phyloP scores from a whole-genome alignment of 148 eudicot genomes.

The Tetragonia tetragonoides region DNA sequence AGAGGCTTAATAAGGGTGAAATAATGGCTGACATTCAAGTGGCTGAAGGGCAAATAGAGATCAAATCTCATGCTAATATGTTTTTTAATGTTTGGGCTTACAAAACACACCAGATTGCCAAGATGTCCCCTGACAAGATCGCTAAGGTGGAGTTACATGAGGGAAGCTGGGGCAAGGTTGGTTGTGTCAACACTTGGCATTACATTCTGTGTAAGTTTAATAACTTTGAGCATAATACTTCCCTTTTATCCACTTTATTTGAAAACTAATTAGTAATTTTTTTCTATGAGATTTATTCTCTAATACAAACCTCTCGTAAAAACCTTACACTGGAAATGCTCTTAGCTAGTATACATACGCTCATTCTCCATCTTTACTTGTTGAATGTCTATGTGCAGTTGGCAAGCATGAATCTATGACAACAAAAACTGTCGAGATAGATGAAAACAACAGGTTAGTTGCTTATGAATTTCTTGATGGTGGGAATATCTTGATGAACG shows the following conservation, averaged over 20 bases:
- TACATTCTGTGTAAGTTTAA: slow-evolving; percentile 11
- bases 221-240: too few relatives aligned
- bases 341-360: too few relatives aligned
- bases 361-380: too few relatives aligned
- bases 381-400: background rate
- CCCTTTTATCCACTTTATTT: too few relatives aligned
- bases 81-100: background rate
- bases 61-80: background rate
- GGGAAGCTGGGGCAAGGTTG: slow-evolving; percentile 6
- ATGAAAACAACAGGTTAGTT: background rate
- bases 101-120: background rate
- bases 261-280: too few relatives aligned
- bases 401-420: background rate
- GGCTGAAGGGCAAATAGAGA: slow-evolving; percentile 3
- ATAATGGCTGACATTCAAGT: background rate
- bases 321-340: too few relatives aligned
- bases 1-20: too few relatives aligned
- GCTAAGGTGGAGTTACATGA: background rate
- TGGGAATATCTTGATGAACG: background rate
- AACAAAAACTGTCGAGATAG: background rate
- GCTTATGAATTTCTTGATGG: too few relatives aligned
- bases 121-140: background rate
- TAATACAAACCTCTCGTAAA: too few relatives aligned
- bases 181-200: background rate
- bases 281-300: too few relatives aligned